Evolutionary conservation across 1,139 yeast species (phyloP), one percentile per base, ranked within the genome.

Genomic region (Suhomyces atakaporum): DNA sequence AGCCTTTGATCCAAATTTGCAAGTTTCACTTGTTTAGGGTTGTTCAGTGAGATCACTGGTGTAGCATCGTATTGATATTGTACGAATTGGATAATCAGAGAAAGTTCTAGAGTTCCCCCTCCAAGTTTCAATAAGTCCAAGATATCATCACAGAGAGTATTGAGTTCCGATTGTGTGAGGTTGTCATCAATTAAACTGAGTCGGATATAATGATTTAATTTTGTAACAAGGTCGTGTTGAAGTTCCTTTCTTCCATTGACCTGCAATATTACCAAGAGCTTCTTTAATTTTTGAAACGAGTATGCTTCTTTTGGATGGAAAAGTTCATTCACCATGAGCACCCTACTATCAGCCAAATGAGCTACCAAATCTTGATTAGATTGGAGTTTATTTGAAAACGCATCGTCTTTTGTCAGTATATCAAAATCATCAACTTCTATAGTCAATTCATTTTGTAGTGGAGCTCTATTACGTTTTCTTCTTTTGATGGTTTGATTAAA

Each of bases 141-240:
- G 11, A 47, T 35, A 16, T 42, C 42, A 25, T 30, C 46, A 26
- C 41, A 33, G 10, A 49, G 28, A n/a, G n/a, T 16, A 18, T 38
- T 29, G 18, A 51, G 39, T 20, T 51, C 53, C 9, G 34, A 25
- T 7, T 26, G 18, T 6, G 49, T 38, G 18, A 49, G 35, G 18
- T 47, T 47, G 12, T 54, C 52, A 36, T 55, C 57, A 9, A 51
- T 30, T 9, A 54, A 31, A 15, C 49, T 49, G 7, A 54, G 38
- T 12, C 51, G 42, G n/a, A 54, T 26, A 27, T 40, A 50, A 33
- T 46, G 50, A 28, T 56, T 54, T 3, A 56, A 25, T 26, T 44
- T 46, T n/a, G 39, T 38, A 11, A 40, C 11, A 2, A 27, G 31
- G 2, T 36, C 36, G 7, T 30, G 19, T 11, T 23, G 16, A 13